Conservation (phyloP, 2,329 filamentous ascomycete species). For the Emergomyces pasteurianus region DNA sequence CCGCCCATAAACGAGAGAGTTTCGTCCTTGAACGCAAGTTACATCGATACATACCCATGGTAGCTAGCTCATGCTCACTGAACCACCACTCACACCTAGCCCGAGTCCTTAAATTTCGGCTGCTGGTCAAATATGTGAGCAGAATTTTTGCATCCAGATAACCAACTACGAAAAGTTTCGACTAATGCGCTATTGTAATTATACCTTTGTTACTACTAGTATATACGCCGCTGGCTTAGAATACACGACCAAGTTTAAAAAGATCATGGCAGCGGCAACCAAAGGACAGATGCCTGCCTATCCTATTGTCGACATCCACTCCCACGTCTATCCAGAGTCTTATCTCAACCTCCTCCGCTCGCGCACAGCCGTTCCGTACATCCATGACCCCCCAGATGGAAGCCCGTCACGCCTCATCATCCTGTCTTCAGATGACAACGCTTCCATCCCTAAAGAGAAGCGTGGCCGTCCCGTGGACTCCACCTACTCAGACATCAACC, state of each 20-base stretch:
- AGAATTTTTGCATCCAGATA: no score
- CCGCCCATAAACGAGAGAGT: no score
- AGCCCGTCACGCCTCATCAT: constrained; percentile 34
- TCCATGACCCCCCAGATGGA: constrained; percentile 27
- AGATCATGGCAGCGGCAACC: not conserved
- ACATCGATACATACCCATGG: no score
- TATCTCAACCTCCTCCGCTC: constrained; percentile 47
- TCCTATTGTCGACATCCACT: constrained; percentile 48
- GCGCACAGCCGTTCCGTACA: constrained; percentile 36
- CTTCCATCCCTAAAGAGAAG: constrained; percentile 24
- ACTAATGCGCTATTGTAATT: no score
- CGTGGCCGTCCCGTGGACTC: constrained; percentile 72
- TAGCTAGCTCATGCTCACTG: no score
- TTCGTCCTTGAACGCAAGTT: no score
- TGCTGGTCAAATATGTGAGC: not conserved
- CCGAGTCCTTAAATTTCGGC: not conserved
- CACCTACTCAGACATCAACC: constrained; percentile 66
- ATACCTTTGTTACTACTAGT: no score
- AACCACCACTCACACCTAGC: no score
- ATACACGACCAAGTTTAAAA: no score
- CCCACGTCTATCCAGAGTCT: constrained; percentile 50
- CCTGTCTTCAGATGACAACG: constrained; percentile 34
- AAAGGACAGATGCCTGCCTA: constrained; percentile 10
- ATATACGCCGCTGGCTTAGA: no score
- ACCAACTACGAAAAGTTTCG: no score